These are phyloP conservation scores for Solidago caesia DNA, from an alignment of 129 eudicot genomes.

Conservation along the genomic window DNA sequence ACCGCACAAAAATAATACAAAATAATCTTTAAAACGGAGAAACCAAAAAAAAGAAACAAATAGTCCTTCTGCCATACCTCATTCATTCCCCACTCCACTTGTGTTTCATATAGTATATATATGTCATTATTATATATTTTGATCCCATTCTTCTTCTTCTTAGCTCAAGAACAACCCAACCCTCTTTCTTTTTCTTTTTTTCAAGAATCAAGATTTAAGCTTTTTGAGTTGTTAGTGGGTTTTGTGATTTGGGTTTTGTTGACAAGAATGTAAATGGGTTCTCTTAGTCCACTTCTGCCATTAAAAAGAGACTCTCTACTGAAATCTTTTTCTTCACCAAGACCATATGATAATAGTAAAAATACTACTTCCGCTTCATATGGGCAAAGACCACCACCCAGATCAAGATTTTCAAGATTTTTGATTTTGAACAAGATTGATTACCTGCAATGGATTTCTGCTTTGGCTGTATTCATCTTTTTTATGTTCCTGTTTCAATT, in stretches of 20 bases:
- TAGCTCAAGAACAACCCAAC: constrained; percentile 24
- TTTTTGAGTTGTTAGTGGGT: background rate
- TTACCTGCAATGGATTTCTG: constrained; percentile 68
- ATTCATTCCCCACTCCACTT: constrained; percentile 27
- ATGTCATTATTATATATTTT: constrained; percentile 7
- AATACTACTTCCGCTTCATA: background rate
- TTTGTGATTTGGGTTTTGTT: constrained; percentile 18
- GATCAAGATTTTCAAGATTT: constrained; percentile 73
- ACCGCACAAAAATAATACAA: background rate
- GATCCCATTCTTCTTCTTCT: constrained; percentile 22
- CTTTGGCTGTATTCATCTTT: constrained; percentile 52
- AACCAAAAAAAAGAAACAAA: constrained; percentile 13
- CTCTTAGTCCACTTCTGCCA: constrained; percentile 62
- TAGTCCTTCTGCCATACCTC: constrained; percentile 30
- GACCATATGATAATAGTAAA: constrained; percentile 32
- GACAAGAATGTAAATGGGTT: constrained; percentile 64
- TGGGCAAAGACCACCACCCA: constrained; percentile 47
- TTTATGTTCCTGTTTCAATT: constrained; percentile 36
- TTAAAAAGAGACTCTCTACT: constrained; percentile 52
- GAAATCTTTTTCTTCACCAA: constrained; percentile 24
- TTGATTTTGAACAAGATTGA: constrained; percentile 66
- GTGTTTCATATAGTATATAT: background rate
- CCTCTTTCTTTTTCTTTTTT: background rate
- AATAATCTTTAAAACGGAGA: background rate
- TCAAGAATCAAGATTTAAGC: background rate